Evolutionary conservation across 306 rosid species (phyloP).

Genomic region (Cucurbita argyrosperma): DNA sequence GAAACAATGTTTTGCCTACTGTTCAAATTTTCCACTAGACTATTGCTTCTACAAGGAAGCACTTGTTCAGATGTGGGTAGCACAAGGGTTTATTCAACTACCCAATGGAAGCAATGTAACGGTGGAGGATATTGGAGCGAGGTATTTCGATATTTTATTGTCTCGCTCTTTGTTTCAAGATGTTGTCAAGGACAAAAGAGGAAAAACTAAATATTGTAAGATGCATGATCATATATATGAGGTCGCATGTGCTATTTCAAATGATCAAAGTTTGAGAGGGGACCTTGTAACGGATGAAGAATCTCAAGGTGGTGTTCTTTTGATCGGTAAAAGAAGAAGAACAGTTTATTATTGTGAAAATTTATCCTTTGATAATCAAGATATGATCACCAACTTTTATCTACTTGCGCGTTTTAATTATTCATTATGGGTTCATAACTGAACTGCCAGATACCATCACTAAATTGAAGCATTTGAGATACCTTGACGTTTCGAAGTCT

Average conservation of each 20-base stretch:
- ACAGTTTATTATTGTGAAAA: too few species aligned
- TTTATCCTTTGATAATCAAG: too few species aligned
- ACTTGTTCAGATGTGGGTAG: constrained; percentile 9
- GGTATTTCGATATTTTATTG: constrained; percentile 1
- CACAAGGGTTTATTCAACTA: constrained; percentile 1
- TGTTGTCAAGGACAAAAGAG: background rate
- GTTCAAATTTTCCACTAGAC: constrained; percentile 2
- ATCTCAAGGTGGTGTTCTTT: too few species aligned
- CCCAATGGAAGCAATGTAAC: background rate
- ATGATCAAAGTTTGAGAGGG: background rate
- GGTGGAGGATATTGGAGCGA: constrained; percentile 7
- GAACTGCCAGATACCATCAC: too few species aligned
- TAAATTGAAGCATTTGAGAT: too few species aligned
- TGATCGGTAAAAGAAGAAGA: too few species aligned
- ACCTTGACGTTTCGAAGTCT: too few species aligned
- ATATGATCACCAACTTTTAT: too few species aligned
- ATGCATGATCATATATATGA: constrained; percentile 15
- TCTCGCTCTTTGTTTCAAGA: constrained; percentile 7
- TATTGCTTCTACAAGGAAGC: background rate
- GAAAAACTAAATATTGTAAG: background rate
- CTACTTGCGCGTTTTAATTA: too few species aligned
- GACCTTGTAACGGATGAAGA: too few species aligned
- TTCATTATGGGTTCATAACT: too few species aligned
- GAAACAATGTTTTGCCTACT: constrained; percentile 13
- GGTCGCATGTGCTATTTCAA: background rate